phyloP scores from a whole-genome alignment of 345 rosid species.

The Salix dunnii region DNA sequence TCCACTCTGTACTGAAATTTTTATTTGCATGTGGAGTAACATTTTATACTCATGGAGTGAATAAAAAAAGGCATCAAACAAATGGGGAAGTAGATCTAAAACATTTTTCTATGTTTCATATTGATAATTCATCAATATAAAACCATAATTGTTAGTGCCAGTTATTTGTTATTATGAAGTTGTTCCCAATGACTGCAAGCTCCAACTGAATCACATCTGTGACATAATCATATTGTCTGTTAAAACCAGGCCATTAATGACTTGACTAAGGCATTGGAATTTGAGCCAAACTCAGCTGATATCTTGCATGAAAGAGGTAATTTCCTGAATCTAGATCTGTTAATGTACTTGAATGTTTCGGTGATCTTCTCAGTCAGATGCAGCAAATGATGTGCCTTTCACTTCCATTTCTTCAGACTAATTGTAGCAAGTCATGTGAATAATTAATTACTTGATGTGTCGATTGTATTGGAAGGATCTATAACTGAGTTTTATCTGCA shows the following conservation, averaged over 20 bases:
- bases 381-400: background rate
- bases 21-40: background rate
- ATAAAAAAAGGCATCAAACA: slow-evolving; percentile 5
- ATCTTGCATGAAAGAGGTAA: slow-evolving; percentile 94
- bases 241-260: slow-evolving; percentile 79
- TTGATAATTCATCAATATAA: slow-evolving; percentile 2
- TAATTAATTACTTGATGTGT: background rate
- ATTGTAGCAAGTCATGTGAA: background rate
- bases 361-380: background rate
- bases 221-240: slow-evolving; percentile 16
- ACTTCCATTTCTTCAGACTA: background rate
- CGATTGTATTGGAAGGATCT: background rate
- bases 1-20: slow-evolving; percentile 4
- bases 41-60: background rate
- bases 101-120: slow-evolving; percentile 1
- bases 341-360: background rate
- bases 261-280: slow-evolving; percentile 82
- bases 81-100: background rate
- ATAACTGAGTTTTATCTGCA: background rate
- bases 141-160: slow-evolving; percentile 8
- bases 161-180: background rate
- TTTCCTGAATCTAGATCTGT: slow-evolving; percentile 16
- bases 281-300: slow-evolving; percentile 83
- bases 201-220: background rate
- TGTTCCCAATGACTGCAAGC: background rate